Evolutionary conservation across 805 yeast species (phyloP).

Genomic region (Metschnikowia bowlesiae): DNA sequence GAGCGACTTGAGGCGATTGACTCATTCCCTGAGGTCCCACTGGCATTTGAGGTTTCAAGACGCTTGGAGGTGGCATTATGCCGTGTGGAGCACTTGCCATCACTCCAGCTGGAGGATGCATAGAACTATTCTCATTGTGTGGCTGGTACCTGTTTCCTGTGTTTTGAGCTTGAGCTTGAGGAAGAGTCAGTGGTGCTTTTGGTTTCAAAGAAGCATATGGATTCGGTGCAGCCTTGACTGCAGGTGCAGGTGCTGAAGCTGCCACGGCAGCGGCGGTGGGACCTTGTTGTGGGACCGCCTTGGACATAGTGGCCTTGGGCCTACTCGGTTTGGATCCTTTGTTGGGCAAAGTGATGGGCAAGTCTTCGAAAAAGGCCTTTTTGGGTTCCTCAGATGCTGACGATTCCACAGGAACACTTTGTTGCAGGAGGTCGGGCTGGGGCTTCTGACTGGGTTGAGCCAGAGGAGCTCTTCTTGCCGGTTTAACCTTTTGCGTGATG

Average conservation of each 20-base stretch:
- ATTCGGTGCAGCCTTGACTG: slow-evolving; percentile 21
- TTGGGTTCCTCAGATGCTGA: background rate
- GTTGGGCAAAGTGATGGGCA: slow-evolving; percentile 41
- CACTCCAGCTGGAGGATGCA: slow-evolving; percentile 1
- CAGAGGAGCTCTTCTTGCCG: slow-evolving; percentile 33
- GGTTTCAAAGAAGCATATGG: slow-evolving; percentile 26
- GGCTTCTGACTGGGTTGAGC: background rate
- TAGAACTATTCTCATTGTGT: slow-evolving; percentile 3
- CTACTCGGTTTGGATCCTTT: background rate
- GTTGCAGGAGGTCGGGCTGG: background rate
- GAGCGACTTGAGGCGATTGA: background rate
- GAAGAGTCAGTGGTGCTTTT: slow-evolving; percentile 6
- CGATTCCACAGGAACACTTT: background rate
- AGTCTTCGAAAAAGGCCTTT: slow-evolving; percentile 56
- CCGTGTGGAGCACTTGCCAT: background rate
- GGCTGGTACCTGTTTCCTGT: slow-evolving; percentile 11
- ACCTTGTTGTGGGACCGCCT: slow-evolving; percentile 4
- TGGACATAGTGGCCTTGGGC: background rate
- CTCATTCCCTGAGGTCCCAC: background rate
- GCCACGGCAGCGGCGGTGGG: slow-evolving; percentile 9
- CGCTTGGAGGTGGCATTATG: background rate
- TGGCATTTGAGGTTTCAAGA: background rate
- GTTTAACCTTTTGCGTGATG: slow-evolving; percentile 37
- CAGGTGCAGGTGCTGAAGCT: slow-evolving; percentile 17
- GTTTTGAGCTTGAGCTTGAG: background rate